Evolutionary conservation across 2,329 filamentous ascomycete genomes (phyloP), one percentile per base, ranked within the genome.

Genomic region (Annulohypoxylon truncatum): DNA sequence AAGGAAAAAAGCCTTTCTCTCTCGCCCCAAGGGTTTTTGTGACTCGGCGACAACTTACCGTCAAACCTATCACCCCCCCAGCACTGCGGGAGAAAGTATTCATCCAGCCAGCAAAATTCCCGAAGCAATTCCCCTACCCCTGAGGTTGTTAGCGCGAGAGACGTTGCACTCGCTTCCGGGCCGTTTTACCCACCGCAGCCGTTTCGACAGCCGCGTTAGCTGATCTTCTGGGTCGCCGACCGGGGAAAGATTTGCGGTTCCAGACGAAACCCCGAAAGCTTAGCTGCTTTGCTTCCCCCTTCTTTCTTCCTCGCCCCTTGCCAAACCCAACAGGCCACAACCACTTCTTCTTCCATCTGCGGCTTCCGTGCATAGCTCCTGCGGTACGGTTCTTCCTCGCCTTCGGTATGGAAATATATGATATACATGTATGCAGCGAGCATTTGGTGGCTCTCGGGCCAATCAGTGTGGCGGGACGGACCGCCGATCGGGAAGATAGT

Each of bases 111-210:
- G 33, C 24, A 42, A 55, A 55, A 58, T 55, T 66, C 47, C 61
- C 59, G 48, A 56, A 64, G 55, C 46, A 54, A 54, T 63, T 54
- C 28, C 55, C 55, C 18, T 60, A 55, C 47, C 48, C 26, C 50
- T 47, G 38, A 35, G 46, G 47, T 38, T 28, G 54, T 68, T 69
- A 54, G 61, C 48, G 62, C 56, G 35, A 64, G 59, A 47, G 35
- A 69, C 61, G 69, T 71, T 62, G 62, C 66, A 69, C 61, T 69
- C 68, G 66, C 64, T 69, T 67, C 68, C 68, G 68, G 66, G 47
- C 69, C 69, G 69, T 28, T 66, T 56, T 66, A 67, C 62, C 69
- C 69, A 68, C 61, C 65, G 61, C 58, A 68, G 61, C 65, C 65
- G 67, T 65, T 65, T 67, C 58, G 64, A 69, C 61, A 67, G 61